Base-by-base conservation (phyloP, 1,139 yeast genomes). In the Diutina siamensis region DNA sequence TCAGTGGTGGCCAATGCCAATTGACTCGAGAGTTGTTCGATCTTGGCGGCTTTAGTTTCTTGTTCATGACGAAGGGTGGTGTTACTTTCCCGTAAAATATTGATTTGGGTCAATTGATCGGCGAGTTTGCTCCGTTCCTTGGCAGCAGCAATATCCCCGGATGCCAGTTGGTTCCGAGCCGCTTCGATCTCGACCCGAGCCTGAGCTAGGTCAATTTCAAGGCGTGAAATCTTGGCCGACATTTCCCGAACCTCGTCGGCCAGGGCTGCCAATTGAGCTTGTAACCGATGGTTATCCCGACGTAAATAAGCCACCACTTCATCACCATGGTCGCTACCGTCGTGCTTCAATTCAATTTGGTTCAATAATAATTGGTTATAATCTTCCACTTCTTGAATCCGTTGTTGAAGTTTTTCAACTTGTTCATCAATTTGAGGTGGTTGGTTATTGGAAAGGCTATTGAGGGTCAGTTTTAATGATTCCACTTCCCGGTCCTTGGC, bases 251-350 rank as follows among this genome's bases (percentile, higher is more conserved):
- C 18, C 4, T 80, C 87, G 50, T 74, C 77, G 15, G 59, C 57
- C 22, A 72, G 62, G 22, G 71, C 64, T 10, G 72, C 71, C 25
- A 76, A 65, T 53, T 80, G 83, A 18, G 79, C 73, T 47, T 80
- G 85, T 1, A 80, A 71, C 4, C 80, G 68, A 51, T 87, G 95
- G 57, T 83, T 84, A 54, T 86, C 95, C 51, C 83, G 79, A 45
- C 89, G 80, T 48, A 87, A 66, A 54, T 74, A 80, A 8, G 71
- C 61, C 36, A 87, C 64, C 33, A 87, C 72, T 52, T 81, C 82
- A 47, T 76, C 73, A 55, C 65, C 51, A 44, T 62, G 67, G 8
- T 58, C 65, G 2, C 21, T 13, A 12, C 17, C 18, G 15, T 10
- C 12, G 7, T n/a, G n/a, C 20, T 10, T 15, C 9, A 41, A 21